Percentiles rank a stretch among this genome's conserved stretches.
These are phyloP conservation scores for Fusarium luffae DNA, from an alignment of 2,329 filamentous ascomycete species.

Conservation along the genomic window DNA sequence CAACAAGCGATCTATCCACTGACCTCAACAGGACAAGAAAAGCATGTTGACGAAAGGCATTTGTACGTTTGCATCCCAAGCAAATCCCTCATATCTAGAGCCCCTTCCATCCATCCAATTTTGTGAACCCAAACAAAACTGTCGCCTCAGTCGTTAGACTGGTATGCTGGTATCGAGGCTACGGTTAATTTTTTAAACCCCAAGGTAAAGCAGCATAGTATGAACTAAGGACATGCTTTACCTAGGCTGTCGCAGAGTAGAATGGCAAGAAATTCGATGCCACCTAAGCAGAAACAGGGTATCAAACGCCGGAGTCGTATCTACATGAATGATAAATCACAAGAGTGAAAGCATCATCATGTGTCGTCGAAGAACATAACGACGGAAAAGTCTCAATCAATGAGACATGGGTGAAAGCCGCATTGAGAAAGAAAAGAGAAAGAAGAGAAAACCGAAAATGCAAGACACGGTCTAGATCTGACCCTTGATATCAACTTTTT, in stretches of 20 bases:
- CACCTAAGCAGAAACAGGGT: slow-evolving; percentile 39
- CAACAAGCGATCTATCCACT: neutral
- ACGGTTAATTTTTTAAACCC: slow-evolving; percentile 42
- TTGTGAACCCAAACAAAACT: slow-evolving; percentile 18
- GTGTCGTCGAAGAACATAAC: slow-evolving; percentile 31
- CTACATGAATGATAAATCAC: slow-evolving; percentile 42
- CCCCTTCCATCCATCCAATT: slow-evolving; percentile 34
- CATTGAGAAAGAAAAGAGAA: slow-evolving; percentile 14
- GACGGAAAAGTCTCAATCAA: slow-evolving; percentile 16
- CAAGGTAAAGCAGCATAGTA: slow-evolving; percentile 14
- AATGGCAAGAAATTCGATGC: slow-evolving; percentile 23
- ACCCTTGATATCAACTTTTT: slow-evolving; percentile 94
- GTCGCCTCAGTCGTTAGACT: slow-evolving; percentile 16
- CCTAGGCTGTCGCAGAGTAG: slow-evolving; percentile 19
- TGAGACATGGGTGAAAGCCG: slow-evolving; percentile 25
- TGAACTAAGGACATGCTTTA: neutral
- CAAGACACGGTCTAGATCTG: slow-evolving; percentile 74
- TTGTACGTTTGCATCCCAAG: neutral
- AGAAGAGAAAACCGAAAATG: slow-evolving; percentile 21
- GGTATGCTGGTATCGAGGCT: slow-evolving; percentile 35
- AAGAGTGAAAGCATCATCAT: slow-evolving; percentile 34
- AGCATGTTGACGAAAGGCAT: neutral
- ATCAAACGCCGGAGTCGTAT: slow-evolving; percentile 42
- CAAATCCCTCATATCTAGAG: slow-evolving; percentile 20
- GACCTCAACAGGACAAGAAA: slow-evolving; percentile 8